Base-by-base conservation (phyloP, 2,329 filamentous ascomycete genomes). In the Colletotrichum coccodes region DNA sequence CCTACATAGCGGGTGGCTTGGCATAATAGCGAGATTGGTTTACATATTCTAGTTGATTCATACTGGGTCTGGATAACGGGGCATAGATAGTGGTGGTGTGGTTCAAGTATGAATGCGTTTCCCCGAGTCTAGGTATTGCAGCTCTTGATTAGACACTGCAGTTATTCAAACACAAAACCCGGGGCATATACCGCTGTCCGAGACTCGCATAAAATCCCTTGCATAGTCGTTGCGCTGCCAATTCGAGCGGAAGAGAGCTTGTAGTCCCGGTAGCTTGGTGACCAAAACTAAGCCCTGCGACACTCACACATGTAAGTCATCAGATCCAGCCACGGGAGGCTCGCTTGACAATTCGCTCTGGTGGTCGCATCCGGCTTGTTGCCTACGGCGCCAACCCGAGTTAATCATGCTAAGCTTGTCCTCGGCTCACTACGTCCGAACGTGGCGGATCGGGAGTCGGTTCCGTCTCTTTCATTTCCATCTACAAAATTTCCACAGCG, bases 1-100 rank as follows among this genome's bases (percentile, higher is more conserved):
- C 40, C 8, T 44, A n/a, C 12, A 28, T 32, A 8, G 3, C 58
- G 26, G 30, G 44, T 46, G 60, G 64, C 64, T 58, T 68, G 52
- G 60, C 52, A 36, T 30, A 36, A 46, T 36, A 46, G 14, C 42
- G n/a, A 68, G 52, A 58, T 64, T 52, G 46, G 16, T 23, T 52
- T n/a, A 46, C 64, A 46, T 68, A 21, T 30, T 8, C n/a, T 7
- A 6, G 6, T 52, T 34, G 28, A 52, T n/a, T n/a, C 26, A 34
- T 3, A 32, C 18, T 6, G 3, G 47, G 21, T n/a, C 9, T n/a
- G n/a, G n/a, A n/a, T n/a, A n/a, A n/a, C n/a, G n/a, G n/a, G n/a
- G n/a, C 18, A 6, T 52, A 12, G 9, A n/a, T 4, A 26, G 3
- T 21, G 28, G 14, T 2, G 8, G 28, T 3, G 8, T 32, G 23